Base-by-base conservation (phyloP, 306 rosid species). In the Lathyrus tuberosus region DNA sequence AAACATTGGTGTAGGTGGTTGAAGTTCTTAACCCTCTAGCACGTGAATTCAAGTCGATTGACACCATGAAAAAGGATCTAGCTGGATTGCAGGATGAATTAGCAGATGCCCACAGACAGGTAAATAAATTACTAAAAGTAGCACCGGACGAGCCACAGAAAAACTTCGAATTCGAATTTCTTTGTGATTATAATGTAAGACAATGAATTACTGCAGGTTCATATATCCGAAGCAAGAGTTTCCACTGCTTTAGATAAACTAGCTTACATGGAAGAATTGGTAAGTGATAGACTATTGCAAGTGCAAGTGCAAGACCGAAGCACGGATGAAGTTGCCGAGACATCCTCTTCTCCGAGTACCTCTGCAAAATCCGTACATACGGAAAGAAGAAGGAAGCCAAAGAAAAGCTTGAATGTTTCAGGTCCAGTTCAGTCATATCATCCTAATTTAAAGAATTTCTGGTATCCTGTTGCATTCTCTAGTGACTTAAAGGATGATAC, bases 201-300 rank as follows among this genome's bases (percentile, higher is more conserved):
- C 56, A 53, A 18, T 77, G 86, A 71, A 75, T 35, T 61, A 81
- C 41, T 64, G 70, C 94, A 90, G 99, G 99, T 95, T 66, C 99
- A 95, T 81, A 82, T 87, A 79, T 95, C 96, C 12, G 99, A 95
- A 77, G 96, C 91, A 71, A 86, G 99, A 80, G 96, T 95, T 72
- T 53, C 78, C 65, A 86, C 97, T 76, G 97, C 99, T 57, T 84
- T 95, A 68, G 97, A 91, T 76, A 95, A 91, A 86, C 90, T 95
- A 49, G 99, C 99, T 76, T 84, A 83, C 90, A 91, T 95, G 99
- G 99, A 95, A 82, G 92, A 79, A 67, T 78, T 95, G 87, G 99
- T 95, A 80, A 84, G 80, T 70, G 99, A 95, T 78, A 87, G 76
- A 78, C 86, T 91, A 51, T 73, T 95, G 62, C 96, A 73, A 70